A percentile compares a stretch with the other conserved stretches of the same genome.
Evolutionary conservation across 306 rosid genomes (phyloP).

Genomic region (Astragalus glycyphyllos): DNA sequence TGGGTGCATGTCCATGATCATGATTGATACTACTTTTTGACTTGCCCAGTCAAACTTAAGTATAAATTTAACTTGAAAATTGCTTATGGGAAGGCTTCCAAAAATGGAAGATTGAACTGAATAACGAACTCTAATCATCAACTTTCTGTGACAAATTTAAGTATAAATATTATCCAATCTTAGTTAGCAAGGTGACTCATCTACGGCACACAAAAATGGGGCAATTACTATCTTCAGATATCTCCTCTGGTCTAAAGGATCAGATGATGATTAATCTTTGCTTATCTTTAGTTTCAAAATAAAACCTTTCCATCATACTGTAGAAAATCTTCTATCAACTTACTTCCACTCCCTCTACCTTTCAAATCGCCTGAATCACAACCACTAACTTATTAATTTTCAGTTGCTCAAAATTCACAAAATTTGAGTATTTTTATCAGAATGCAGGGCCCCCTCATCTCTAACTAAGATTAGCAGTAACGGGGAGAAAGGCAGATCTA

Average conservation of each 20-base stretch:
- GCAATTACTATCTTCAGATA: neutral
- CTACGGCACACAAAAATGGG: neutral
- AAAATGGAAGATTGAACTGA: neutral
- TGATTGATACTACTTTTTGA: neutral
- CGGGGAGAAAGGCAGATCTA: neutral
- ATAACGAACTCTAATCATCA: neutral
- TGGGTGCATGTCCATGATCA: neutral
- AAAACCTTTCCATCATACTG: neutral
- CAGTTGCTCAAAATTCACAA: neutral
- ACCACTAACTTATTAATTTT: neutral
- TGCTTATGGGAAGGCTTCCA: neutral
- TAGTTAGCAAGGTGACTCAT: neutral
- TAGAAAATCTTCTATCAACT: neutral
- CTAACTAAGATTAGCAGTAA: too few species aligned
- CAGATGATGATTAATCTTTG: neutral
- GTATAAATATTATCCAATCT: conserved; percentile 2
- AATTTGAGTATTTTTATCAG: neutral
- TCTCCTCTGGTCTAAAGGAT: neutral
- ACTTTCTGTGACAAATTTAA: neutral
- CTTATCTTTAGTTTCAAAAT: conserved; percentile 5
- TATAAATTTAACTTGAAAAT: conserved; percentile 16
- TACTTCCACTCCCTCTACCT: neutral
- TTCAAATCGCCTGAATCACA: neutral
- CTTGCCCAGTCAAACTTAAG: neutral
- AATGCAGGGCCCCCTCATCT: neutral